Percentiles rank a stretch among this genome's conserved stretches.
These are phyloP conservation scores for Kurtzmaniella quercitrusa DNA, from an alignment of 1,139 yeast genomes.

Conservation along the genomic window DNA sequence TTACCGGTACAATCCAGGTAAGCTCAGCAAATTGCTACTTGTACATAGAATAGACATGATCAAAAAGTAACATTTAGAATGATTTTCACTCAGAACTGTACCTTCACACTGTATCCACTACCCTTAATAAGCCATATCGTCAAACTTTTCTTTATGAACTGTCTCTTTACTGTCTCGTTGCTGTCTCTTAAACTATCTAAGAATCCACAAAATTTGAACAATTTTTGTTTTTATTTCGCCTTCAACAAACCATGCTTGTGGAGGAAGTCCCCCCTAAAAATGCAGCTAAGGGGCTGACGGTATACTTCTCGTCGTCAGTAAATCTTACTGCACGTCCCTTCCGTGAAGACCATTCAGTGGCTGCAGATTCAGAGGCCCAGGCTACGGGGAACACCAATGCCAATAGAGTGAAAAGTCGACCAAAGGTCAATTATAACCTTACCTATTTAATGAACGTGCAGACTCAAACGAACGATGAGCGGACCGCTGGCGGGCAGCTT, in stretches of 20 bases:
- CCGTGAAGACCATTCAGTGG: slow-evolving; percentile 9
- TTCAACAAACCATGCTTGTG: slow-evolving; percentile 28
- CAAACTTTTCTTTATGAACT: too few species aligned
- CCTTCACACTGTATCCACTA: too few species aligned
- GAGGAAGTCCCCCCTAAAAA: slow-evolving; percentile 42
- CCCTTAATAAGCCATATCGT: too few species aligned
- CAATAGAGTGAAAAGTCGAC: slow-evolving; percentile 24
- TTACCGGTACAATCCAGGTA: too few species aligned
- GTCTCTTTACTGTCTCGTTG: too few species aligned
- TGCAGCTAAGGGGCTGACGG: slow-evolving; percentile 31
- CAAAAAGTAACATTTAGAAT: neutral
- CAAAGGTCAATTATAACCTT: slow-evolving; percentile 44
- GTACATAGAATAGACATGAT: neutral
- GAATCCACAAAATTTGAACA: neutral
- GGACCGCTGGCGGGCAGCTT: slow-evolving; percentile 26
- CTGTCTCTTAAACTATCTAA: neutral
- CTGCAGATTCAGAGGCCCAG: neutral
- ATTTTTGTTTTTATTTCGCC: neutral
- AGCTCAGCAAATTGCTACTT: neutral
- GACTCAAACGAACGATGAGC: slow-evolving; percentile 30
- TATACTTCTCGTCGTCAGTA: slow-evolving; percentile 43
- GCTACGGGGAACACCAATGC: slow-evolving; percentile 15
- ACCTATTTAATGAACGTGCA: slow-evolving; percentile 44
- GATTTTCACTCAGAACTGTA: neutral
- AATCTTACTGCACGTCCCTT: slow-evolving; percentile 40